Conservation (phyloP, 163 green algal species). For the Trebouxiophyceae sp. region DNA sequence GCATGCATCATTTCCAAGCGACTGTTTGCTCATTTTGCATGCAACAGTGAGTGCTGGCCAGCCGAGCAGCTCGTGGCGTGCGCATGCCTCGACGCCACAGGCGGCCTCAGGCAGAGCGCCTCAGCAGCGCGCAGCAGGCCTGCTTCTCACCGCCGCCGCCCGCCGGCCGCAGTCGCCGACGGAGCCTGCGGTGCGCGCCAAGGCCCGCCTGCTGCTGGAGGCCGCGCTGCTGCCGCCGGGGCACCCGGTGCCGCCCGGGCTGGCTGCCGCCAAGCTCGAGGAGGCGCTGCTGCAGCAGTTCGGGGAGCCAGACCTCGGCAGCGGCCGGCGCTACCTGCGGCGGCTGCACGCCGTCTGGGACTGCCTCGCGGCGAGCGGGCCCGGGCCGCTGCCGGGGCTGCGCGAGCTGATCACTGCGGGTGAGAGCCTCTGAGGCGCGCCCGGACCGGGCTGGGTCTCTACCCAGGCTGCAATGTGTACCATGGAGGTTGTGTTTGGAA, state of each 20-base stretch:
- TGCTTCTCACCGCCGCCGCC: neutral
- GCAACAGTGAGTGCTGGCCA: no score
- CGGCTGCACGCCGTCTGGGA: neutral
- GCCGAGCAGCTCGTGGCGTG: neutral
- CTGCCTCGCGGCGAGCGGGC: neutral
- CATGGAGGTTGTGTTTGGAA: no score
- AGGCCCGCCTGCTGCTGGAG: neutral
- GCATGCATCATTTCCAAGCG: no score
- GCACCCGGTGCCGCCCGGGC: neutral
- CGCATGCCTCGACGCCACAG: neutral
- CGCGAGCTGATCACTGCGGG: neutral
- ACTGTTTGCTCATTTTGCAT: no score
- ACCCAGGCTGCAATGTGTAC: no score
- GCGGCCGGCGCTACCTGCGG: neutral
- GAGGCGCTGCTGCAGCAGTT: neutral
- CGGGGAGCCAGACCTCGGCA: neutral
- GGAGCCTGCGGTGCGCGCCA: neutral
- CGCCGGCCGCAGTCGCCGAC: neutral
- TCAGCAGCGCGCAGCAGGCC: neutral
- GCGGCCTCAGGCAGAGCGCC: neutral
- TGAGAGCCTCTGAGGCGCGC: neutral
- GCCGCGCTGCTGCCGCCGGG: neutral
- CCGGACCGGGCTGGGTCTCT: no score
- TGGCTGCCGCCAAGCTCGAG: neutral
- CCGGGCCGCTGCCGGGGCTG: no score